Conservation (phyloP, 2,329 filamentous ascomycete species). For the Canariomyces notabilis region DNA sequence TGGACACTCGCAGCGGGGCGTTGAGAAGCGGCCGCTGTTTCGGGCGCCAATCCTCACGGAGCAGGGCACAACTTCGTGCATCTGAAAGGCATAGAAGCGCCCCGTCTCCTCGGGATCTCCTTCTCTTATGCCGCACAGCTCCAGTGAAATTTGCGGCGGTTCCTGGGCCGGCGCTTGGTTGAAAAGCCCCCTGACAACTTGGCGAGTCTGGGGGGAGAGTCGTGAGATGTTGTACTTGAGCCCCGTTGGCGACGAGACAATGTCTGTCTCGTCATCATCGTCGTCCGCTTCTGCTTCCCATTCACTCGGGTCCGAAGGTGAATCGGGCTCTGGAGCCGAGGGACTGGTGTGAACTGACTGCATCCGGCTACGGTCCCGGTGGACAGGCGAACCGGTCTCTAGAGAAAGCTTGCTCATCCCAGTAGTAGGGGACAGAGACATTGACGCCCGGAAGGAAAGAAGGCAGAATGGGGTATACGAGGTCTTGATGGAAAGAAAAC, state of each 20-base stretch:
- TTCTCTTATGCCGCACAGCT: slow-evolving; percentile 39
- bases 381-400: slow-evolving; percentile 34
- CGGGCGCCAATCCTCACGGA: slow-evolving; percentile 45
- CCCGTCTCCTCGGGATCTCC: slow-evolving; percentile 34
- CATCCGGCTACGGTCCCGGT: slow-evolving; percentile 30
- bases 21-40: slow-evolving; percentile 33
- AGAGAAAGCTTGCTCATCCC: slow-evolving; percentile 40
- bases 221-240: slow-evolving; percentile 39
- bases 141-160: slow-evolving; percentile 45
- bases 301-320: slow-evolving; percentile 19
- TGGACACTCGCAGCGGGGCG: slow-evolving; percentile 44
- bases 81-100: slow-evolving; percentile 50
- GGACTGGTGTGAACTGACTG: slow-evolving; percentile 16
- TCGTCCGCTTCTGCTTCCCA: slow-evolving; percentile 29
- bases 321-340: slow-evolving; percentile 6
- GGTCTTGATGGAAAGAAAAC: not conserved
- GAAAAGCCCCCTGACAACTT: slow-evolving; percentile 41
- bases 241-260: slow-evolving; percentile 36
- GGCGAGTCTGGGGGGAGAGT: slow-evolving; percentile 34
- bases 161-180: slow-evolving; percentile 29
- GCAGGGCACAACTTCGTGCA: slow-evolving; percentile 50
- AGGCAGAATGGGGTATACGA: slow-evolving; percentile 3
- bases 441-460: slow-evolving; percentile 21
- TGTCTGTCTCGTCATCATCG: slow-evolving; percentile 27
- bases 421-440: slow-evolving; percentile 31